Base-by-base conservation (phyloP, 805 yeast genomes). In the Zygoascus bituminiphila region DNA sequence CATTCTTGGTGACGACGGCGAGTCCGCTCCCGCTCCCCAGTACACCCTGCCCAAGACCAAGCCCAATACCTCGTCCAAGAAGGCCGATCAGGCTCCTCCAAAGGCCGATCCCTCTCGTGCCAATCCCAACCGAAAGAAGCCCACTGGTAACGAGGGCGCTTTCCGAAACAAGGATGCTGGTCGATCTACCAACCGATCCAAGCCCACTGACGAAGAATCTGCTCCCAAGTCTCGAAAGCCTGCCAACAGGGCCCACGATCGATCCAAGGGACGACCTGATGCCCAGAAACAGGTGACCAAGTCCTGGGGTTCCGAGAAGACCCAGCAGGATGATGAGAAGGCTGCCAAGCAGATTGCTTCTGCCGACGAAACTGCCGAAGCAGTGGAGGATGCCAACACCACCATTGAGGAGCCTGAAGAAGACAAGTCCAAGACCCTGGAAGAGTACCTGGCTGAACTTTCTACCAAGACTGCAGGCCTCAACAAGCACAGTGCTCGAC, bases 221-320 rank as follows among this genome's bases (percentile, higher is more conserved):
- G 51, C 47, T 39, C 74, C 79, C 60, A 62, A 74, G 51, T 60
- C 74, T 49, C 59, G 77, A 77, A 62, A 77, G 62, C 71, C 75
- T 65, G 79, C 79, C 72, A 67, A 44, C 45, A 56, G 61, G 51
- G 58, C 57, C 52, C 93, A 95, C 72, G 93, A 81, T 65, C 79
- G 91, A 58, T 85, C 84, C 76, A 66, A 86, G 57, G 86, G 84
- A 77, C 68, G 79, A 62, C n/a, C 33, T 15, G 96, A 88, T 75
- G 75, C 95, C 60, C 78, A 76, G 60, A 89, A 88, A 82, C 82
- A 84, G 70, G 77, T 83, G 64, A 78, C 76, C 69, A 82, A 81
- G 72, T 89, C 88, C 58, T 87, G 96, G 91, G 95, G 96, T 66
- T 87, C 82, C 65, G 79, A 82, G 70, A 72, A 74, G 63, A 75